Evolutionary conservation across 1,284 basidiomycete genomes (phyloP).

Genomic region (Papiliotrema laurentii): DNA sequence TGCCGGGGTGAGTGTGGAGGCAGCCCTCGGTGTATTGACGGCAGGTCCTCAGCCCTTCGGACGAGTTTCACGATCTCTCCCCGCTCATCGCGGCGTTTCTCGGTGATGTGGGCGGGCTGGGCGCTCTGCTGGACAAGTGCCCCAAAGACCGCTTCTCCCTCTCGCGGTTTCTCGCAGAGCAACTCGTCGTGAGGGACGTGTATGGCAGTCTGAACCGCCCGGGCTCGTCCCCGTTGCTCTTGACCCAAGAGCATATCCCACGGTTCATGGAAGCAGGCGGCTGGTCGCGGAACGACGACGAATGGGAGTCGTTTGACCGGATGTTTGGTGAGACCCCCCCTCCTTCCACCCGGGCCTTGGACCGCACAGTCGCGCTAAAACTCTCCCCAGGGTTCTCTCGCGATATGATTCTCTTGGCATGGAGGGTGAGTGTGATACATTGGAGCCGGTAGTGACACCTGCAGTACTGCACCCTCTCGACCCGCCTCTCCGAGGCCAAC

Average conservation of each 20-base stretch:
- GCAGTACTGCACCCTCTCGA: neutral
- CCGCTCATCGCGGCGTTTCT: neutral
- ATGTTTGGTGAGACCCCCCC: neutral
- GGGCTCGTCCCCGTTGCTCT: neutral
- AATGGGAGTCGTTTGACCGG: neutral
- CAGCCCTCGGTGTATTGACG: neutral
- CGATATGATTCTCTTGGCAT: neutral
- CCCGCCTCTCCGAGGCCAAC: neutral
- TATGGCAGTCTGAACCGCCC: neutral
- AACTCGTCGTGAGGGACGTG: neutral
- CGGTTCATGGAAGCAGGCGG: neutral
- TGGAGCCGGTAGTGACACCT: no score
- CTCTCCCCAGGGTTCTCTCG: neutral
- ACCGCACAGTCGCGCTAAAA: no score
- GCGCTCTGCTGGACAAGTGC: neutral
- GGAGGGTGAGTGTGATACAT: neutral
- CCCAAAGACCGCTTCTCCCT: neutral
- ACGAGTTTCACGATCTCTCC: neutral
- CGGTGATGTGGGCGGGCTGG: neutral
- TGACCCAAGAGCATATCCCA: neutral
- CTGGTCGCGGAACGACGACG: neutral
- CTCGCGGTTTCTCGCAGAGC: neutral
- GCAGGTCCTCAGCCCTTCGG: neutral
- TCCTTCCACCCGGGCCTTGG: no score
- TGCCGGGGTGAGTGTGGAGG: neutral